A percentile compares a stretch with the other conserved stretches of the same genome.
Evolutionary conservation across 1,284 basidiomycete species (phyloP).

Genomic region (Ceratobasidium sp.): DNA sequence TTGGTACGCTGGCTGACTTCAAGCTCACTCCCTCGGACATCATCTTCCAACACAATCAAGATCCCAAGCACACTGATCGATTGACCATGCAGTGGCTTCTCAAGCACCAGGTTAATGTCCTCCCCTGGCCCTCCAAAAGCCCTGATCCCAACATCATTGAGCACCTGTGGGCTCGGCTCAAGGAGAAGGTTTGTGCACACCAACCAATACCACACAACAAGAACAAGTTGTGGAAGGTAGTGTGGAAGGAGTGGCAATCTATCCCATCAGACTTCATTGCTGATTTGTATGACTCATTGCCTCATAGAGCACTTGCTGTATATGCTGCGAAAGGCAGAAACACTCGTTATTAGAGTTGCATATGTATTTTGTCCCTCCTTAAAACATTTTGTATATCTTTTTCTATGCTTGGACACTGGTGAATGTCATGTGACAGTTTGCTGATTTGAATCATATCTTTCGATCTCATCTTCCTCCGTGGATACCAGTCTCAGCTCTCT

Average conservation of each 20-base stretch:
- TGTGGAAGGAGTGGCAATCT: conserved; percentile 4
- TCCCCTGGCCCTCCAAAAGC: conserved; percentile 14
- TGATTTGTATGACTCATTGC: conserved; percentile 17
- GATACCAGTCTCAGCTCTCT: too few relatives aligned
- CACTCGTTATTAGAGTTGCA: conserved; percentile 4
- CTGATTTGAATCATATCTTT: too few relatives aligned
- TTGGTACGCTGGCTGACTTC: conserved; percentile 13
- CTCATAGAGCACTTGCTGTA: conserved; percentile 7
- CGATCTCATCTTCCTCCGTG: too few relatives aligned
- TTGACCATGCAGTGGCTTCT: background rate
- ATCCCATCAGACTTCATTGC: conserved; percentile 13
- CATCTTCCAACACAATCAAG: conserved; percentile 13
- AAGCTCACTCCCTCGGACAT: background rate
- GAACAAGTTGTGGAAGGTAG: background rate
- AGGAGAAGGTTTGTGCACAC: conserved; percentile 4
- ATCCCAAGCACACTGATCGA: conserved; percentile 3
- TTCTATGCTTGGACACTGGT: background rate
- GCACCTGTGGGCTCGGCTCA: conserved; percentile 18
- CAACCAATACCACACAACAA: conserved; percentile 3
- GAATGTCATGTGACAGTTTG: too few relatives aligned
- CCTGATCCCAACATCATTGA: conserved; percentile 31
- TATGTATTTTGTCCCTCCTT: background rate
- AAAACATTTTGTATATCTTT: background rate
- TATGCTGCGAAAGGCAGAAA: conserved; percentile 9
- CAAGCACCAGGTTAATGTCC: background rate